Conservation (phyloP, 1,139 yeast genomes). For the Nakaseomyces sp. region DNA sequence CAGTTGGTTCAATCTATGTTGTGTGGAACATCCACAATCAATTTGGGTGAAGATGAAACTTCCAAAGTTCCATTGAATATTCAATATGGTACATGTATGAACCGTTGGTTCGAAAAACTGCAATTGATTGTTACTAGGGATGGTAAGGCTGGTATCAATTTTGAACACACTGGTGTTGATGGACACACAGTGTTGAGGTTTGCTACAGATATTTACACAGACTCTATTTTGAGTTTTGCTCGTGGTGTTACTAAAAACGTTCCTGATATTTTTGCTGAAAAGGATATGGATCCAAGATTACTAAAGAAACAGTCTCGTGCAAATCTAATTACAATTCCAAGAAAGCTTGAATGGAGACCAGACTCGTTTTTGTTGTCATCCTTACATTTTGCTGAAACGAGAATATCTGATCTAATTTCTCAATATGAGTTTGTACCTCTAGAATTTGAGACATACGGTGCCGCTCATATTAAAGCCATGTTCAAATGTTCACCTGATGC, state of each 20-base stretch:
- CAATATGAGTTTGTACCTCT: conserved; percentile 82
- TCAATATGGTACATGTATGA: conserved; percentile 89
- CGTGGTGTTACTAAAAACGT: conserved; percentile 72
- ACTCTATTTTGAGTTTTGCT: conserved; percentile 80
- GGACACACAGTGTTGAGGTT: conserved; percentile 87
- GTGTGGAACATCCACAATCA: conserved; percentile 63
- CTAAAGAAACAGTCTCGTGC: conserved; percentile 13
- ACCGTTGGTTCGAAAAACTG: conserved; percentile 89
- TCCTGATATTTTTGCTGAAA: conserved; percentile 39
- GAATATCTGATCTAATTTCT: conserved; percentile 76
- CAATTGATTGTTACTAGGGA: conserved; percentile 85
- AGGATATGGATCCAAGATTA: not conserved
- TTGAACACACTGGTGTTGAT: conserved; percentile 93
- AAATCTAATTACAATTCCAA: conserved; percentile 55
- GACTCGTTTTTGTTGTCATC: conserved; percentile 71
- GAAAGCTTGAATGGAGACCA: conserved; percentile 82
- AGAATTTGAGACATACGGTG: conserved; percentile 70
- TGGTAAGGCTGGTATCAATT: conserved; percentile 88
- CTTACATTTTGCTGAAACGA: conserved; percentile 82
- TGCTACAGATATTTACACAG: conserved; percentile 86
- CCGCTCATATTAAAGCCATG: conserved; percentile 59
- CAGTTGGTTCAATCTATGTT: conserved; percentile 75
- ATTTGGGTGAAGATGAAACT: conserved; percentile 13
- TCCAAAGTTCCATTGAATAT: conserved; percentile 47
- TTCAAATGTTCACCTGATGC: conserved; percentile 94